Conservation (phyloP, 2,329 filamentous ascomycete genomes). For the Aspergillus tubingensis region DNA sequence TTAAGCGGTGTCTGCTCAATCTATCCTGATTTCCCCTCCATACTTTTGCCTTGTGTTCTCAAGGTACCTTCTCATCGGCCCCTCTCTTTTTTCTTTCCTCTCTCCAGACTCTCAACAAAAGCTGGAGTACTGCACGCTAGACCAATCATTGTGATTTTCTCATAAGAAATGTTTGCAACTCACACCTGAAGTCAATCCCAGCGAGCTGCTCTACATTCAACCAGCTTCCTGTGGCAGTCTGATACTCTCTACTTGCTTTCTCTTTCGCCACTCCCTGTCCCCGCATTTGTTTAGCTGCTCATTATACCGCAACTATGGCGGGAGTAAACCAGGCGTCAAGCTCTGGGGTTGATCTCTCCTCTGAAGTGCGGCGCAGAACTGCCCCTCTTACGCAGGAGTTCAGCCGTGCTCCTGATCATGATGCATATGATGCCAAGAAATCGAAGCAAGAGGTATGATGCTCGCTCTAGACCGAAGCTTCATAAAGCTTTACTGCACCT, state of each 20-base stretch:
- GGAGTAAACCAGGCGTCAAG: slow-evolving; percentile 35
- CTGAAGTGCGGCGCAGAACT: slow-evolving; percentile 47
- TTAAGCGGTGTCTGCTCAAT: neutral
- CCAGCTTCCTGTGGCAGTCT: neutral
- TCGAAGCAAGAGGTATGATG: slow-evolving; percentile 36
- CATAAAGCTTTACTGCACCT: neutral
- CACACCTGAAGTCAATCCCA: neutral
- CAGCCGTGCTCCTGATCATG: slow-evolving; percentile 22
- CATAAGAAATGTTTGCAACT: neutral
- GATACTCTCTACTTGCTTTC: slow-evolving; percentile 6
- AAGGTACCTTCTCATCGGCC: neutral
- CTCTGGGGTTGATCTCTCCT: slow-evolving; percentile 36
- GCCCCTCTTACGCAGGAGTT: slow-evolving; percentile 35
- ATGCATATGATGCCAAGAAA: slow-evolving; percentile 39
- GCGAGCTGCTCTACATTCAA: neutral
- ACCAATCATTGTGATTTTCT: neutral
- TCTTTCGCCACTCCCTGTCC: slow-evolving; percentile 14
- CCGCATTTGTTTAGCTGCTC: slow-evolving; percentile 5
- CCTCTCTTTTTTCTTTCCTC: neutral
- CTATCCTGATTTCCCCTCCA: slow-evolving; percentile 10
- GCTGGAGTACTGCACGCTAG: neutral
- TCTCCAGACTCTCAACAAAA: neutral
- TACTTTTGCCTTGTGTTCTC: slow-evolving; percentile 6
- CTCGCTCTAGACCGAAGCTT: neutral
- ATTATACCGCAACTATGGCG: slow-evolving; percentile 30